These are phyloP conservation scores for Annulohypoxylon bovei DNA, from an alignment of 495 filamentous ascomycete species.

Conservation along the genomic window DNA sequence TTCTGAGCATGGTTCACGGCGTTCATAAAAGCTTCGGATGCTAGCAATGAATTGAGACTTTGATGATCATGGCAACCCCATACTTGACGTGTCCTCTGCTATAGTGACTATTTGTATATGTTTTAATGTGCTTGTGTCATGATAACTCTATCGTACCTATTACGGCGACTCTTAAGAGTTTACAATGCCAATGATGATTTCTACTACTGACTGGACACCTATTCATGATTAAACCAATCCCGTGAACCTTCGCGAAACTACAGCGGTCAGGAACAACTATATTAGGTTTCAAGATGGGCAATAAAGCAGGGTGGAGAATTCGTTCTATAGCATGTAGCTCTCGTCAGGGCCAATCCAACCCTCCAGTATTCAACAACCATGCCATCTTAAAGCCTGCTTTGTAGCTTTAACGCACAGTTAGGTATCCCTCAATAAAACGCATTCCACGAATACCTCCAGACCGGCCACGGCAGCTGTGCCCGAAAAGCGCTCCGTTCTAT, in stretches of 20 bases:
- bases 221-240: too few species aligned
- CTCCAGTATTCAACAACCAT: neutral
- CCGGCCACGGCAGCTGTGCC: neutral
- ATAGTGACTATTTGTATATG: neutral
- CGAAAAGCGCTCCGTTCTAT: neutral
- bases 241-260: too few species aligned
- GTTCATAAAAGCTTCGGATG: slow-evolving; percentile 49
- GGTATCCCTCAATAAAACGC: neutral
- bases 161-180: neutral
- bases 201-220: neutral
- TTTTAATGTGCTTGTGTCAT: neutral
- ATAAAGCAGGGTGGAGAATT: neutral
- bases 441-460: neutral
- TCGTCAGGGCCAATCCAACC: neutral
- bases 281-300: neutral
- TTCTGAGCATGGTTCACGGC: slow-evolving; percentile 53
- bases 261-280: too few species aligned
- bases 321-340: neutral
- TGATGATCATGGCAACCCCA: slow-evolving; percentile 46
- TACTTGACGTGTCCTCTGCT: slow-evolving; percentile 1
- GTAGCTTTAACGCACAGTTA: neutral
- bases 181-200: neutral
- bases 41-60: slow-evolving; percentile 49
- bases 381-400: neutral
- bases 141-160: neutral